A percentile compares a stretch with the other conserved stretches of the same genome.
phyloP scores from a whole-genome alignment of 768 basidiomycete genomes.

The Clitopilus hobsonii region DNA sequence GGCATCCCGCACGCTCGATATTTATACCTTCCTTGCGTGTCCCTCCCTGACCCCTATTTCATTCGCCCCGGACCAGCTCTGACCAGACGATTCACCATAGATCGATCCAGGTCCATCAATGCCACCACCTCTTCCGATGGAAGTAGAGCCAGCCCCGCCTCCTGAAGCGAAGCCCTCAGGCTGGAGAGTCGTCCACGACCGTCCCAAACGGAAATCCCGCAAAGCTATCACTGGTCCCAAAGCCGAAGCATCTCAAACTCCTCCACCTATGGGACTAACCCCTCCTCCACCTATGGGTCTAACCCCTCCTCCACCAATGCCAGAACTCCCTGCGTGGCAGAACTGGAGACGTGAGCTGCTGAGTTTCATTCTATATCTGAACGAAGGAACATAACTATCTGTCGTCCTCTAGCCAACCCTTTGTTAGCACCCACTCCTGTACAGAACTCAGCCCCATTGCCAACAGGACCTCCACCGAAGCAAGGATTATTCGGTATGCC shows the following conservation, averaged over 20 bases:
- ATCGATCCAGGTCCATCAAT: constrained; percentile 1
- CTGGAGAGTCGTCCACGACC: constrained; percentile 72
- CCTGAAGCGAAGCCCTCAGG: constrained; percentile 53
- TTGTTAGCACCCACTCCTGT: constrained; percentile 46
- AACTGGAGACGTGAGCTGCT: constrained; percentile 70
- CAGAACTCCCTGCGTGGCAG: constrained; percentile 71
- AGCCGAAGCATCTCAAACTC: constrained; percentile 33
- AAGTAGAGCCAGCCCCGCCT: constrained; percentile 26
- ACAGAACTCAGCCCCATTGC: not conserved
- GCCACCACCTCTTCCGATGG: constrained; percentile 39
- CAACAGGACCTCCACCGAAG: not conserved
- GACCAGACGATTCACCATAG: not conserved
- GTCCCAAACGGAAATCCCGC: constrained; percentile 49
- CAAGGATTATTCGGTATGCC: not conserved
- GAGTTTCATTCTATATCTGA: not conserved
- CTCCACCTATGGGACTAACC: constrained; percentile 30
- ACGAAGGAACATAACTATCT: not conserved
- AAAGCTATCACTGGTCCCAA: not conserved
- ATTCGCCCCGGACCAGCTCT: not conserved
- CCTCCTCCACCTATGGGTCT: constrained; percentile 19
- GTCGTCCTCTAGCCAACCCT: constrained; percentile 57
- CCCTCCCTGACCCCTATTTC: not conserved
- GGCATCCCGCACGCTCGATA: too few species aligned
- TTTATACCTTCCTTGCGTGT: not conserved
- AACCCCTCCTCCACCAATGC: constrained; percentile 35